phyloP scores from a whole-genome alignment of 805 yeast genomes.

The Kodamaea jinghongensis region DNA sequence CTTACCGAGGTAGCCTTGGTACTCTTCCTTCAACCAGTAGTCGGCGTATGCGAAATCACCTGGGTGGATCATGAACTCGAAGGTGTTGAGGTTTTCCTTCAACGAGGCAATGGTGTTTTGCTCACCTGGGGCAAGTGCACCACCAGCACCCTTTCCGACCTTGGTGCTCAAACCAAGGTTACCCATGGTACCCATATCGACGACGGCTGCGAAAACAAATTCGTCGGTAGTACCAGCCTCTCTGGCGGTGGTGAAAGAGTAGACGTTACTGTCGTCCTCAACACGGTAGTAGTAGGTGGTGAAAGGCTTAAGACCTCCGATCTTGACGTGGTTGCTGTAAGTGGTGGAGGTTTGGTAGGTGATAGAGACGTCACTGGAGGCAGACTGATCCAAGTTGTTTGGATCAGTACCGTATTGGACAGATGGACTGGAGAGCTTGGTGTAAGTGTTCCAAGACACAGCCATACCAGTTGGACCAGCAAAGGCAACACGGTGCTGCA shows the following conservation, averaged over 20 bases:
- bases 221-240: constrained; percentile 11
- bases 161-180: constrained; percentile 13
- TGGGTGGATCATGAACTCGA: constrained; percentile 15
- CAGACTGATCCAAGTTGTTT: constrained; percentile 8
- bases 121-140: constrained; percentile 13
- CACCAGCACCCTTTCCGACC: constrained; percentile 12
- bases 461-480: constrained; percentile 11
- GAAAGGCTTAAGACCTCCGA: constrained; percentile 12
- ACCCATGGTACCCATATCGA: constrained; percentile 17
- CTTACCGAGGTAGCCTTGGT: constrained; percentile 12
- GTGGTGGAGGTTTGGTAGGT: constrained; percentile 15
- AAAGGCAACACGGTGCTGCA: constrained; percentile 15
- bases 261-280: constrained; percentile 9
- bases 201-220: constrained; percentile 12
- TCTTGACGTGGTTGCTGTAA: constrained; percentile 14
- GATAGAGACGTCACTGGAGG: constrained; percentile 11
- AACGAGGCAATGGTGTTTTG: constrained; percentile 14
- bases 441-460: constrained; percentile 15
- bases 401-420: constrained; percentile 12
- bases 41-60: constrained; percentile 17
- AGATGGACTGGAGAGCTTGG: constrained; percentile 10
- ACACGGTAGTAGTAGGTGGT: constrained; percentile 15
- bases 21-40: constrained; percentile 15
- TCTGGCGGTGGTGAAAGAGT: constrained; percentile 14
- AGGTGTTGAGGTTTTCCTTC: constrained; percentile 7